Evolutionary conservation across 345 rosid genomes (phyloP), one percentile per base, ranked within the genome.

Genomic region (Corymbia maculata): DNA sequence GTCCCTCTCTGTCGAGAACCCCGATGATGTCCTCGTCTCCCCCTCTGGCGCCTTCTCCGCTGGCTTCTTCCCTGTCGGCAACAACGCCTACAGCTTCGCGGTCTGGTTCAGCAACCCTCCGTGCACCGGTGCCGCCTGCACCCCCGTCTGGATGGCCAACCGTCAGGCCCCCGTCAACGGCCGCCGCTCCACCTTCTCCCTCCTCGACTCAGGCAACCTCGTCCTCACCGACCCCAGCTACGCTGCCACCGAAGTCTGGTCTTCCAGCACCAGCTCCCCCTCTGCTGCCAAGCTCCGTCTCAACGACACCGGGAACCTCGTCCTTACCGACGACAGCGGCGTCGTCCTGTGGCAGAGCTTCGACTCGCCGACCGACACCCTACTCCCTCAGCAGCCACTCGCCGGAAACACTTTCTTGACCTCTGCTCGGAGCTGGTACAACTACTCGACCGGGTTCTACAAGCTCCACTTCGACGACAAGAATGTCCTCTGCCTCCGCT

Each of bases 121-220:
- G 1, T 79, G 68, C 88, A 14, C 61, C 70, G 59, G 89, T 2
- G 53, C 45, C 85, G 11, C 28, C 64, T 85, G 91, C 21, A 30
- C 88, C n/a, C 84, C 70, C 24, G 88, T 92, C n/a, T 92, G 92
- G 93, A 92, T 90, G 92, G 93, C 95, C 26, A 93, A 93, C 88
- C 91, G 92, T 2, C 88, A 91, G 66, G 8, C n/a, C 10, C 93
- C 94, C 0, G 92, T 91, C 32, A 93, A 93, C 44, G 94, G 93
- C 28, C 91, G 51, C 87, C 51, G 85, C 85, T 91, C 94, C 45
- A 88, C 87, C 85, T 91, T 93, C 11, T 70, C 88, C 32, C 86
- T 92, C 5, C 61, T 64, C 15, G n/a, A 24, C 30, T 51, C 26
- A 32, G 90, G 90, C 52, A 86, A 86, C 85, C 88, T 86, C 5